These are phyloP conservation scores for Articulospora tetracladia DNA, from an alignment of 495 filamentous ascomycete genomes.

Conservation along the genomic window DNA sequence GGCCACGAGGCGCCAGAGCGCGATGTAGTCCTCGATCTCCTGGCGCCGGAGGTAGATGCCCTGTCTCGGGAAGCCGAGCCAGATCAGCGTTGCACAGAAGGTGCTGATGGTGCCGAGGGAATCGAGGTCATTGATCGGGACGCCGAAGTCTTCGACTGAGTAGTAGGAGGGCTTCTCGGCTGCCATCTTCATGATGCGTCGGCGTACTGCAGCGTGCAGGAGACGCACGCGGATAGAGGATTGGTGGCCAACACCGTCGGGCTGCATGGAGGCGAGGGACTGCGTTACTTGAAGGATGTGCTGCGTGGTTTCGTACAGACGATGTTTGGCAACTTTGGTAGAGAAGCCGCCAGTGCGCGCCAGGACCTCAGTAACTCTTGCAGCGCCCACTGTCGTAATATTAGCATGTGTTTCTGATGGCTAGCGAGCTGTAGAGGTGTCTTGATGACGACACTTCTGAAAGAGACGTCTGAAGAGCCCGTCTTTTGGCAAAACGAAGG, in stretches of 20 bases:
- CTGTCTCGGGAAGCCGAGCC: conserved; percentile 65
- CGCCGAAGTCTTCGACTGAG: conserved; percentile 51
- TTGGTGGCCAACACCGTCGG: conserved; percentile 61
- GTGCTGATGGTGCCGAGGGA: conserved; percentile 64
- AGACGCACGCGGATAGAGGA: conserved; percentile 72
- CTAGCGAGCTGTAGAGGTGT: too few species aligned
- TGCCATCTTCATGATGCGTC: conserved; percentile 58
- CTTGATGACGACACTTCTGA: too few species aligned
- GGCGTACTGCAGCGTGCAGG: conserved; percentile 67
- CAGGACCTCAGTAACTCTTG: conserved; percentile 68
- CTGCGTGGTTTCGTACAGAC: conserved; percentile 74
- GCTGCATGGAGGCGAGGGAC: conserved; percentile 61
- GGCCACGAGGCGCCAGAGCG: conserved; percentile 71
- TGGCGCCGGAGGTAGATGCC: conserved; percentile 60
- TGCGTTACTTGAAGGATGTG: conserved; percentile 69
- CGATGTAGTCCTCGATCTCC: conserved; percentile 67
- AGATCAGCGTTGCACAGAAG: conserved; percentile 65
- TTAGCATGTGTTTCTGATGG: too few species aligned
- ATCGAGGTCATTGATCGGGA: conserved; percentile 75
- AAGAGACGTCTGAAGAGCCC: too few species aligned
- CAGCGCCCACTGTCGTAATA: conserved; percentile 31
- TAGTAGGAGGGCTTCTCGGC: conserved; percentile 57
- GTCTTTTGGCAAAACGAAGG: too few species aligned
- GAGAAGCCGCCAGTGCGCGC: conserved; percentile 77
- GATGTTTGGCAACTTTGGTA: conserved; percentile 58